Evolutionary conservation across 305 asterid species (phyloP).

Genomic region (Ilex paraguariensis): DNA sequence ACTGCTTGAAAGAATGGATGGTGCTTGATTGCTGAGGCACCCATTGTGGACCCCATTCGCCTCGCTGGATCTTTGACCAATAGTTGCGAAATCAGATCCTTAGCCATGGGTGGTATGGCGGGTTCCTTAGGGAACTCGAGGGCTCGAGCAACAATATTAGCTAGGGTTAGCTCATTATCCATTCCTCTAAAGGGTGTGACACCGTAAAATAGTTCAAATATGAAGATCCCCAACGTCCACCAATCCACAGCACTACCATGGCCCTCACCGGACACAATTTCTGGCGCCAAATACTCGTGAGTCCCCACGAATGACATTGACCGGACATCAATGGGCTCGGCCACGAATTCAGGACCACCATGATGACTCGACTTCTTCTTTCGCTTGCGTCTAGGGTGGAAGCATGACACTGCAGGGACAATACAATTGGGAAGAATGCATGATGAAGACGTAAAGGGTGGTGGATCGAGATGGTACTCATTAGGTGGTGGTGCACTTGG

Average conservation of each 20-base stretch:
- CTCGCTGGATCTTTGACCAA: conserved; percentile 70
- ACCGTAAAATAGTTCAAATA: conserved; percentile 68
- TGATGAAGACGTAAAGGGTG: conserved; percentile 55
- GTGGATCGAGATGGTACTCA: conserved; percentile 46
- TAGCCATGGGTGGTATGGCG: conserved; percentile 40
- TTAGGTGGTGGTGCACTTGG: conserved; percentile 22
- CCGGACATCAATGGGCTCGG: conserved; percentile 77
- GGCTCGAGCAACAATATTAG: conserved; percentile 90
- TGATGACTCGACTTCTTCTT: conserved; percentile 57
- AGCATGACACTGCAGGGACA: conserved; percentile 77
- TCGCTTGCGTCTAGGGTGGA: conserved; percentile 60
- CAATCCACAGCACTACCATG: conserved; percentile 94
- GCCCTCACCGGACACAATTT: conserved; percentile 91
- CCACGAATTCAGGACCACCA: conserved; percentile 62
- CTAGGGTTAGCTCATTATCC: conserved; percentile 83
- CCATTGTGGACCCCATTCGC: conserved; percentile 85
- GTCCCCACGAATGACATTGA: conserved; percentile 93
- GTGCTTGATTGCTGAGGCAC: conserved; percentile 76
- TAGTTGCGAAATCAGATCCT: conserved; percentile 68
- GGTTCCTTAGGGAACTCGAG: conserved; percentile 91
- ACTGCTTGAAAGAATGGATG: conserved; percentile 82
- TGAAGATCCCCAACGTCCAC: conserved; percentile 86
- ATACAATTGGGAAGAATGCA: conserved; percentile 88
- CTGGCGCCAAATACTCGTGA: conserved; percentile 89
- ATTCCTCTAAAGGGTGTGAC: conserved; percentile 83